Conservation (phyloP, 495 filamentous ascomycete genomes). For the Penicillium psychrofluorescens region DNA sequence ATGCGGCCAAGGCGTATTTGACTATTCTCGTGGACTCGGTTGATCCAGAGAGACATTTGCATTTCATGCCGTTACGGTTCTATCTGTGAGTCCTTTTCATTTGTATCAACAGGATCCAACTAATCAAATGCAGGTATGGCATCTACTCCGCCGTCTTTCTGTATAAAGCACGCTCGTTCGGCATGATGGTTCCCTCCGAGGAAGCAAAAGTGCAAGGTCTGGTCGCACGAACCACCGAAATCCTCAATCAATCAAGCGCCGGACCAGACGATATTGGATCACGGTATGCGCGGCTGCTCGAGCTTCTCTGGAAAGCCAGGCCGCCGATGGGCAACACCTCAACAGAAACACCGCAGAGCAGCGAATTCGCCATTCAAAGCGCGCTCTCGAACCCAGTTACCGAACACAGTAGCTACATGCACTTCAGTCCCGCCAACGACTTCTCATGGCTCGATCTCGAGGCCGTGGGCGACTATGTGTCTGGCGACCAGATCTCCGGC, state of each 20-base stretch:
- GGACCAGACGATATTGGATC: conserved; percentile 47
- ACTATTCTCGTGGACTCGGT: conserved; percentile 48
- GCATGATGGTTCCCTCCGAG: conserved; percentile 43
- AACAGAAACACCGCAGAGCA: conserved; percentile 23
- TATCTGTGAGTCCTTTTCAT: conserved; percentile 37
- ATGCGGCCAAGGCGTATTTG: conserved; percentile 53
- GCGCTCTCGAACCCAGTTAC: conserved; percentile 21
- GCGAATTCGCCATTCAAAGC: conserved; percentile 25
- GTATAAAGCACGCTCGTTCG: conserved; percentile 50
- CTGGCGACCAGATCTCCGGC: conserved; percentile 34
- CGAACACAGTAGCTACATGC: conserved; percentile 27
- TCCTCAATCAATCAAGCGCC: conserved; percentile 45
- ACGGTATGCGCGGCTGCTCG: conserved; percentile 47
- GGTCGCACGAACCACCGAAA: conserved; percentile 42
- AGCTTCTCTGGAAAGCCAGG: conserved; percentile 43
- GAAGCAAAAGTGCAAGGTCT: conserved; percentile 47
- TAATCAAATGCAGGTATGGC: conserved; percentile 28
- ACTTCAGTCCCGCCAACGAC: conserved; percentile 45
- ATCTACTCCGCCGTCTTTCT: conserved; percentile 52
- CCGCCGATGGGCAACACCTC: conserved; percentile 15
- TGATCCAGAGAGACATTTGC: conserved; percentile 46
- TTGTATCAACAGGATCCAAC: background rate
- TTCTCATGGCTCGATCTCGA: conserved; percentile 53
- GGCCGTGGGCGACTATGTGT: conserved; percentile 50
- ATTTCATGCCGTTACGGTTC: conserved; percentile 53